Evolutionary conservation across 495 filamentous ascomycete species (phyloP).

Genomic region (Emericellopsis terricola): DNA sequence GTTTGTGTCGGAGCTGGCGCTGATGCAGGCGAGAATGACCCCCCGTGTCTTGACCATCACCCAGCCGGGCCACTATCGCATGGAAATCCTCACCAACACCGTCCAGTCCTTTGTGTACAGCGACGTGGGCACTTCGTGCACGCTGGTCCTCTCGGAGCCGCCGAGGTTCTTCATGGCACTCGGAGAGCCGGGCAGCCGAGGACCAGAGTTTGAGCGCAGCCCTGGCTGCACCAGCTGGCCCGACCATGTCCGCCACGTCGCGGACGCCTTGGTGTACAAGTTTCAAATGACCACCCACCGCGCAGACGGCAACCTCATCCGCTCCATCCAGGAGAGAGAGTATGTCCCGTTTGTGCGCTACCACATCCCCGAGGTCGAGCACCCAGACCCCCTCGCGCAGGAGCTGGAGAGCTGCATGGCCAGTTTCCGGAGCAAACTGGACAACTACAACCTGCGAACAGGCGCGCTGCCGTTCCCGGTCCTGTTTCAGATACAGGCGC

Average conservation of each 20-base stretch:
- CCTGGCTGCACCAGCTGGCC: background rate
- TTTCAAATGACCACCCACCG: background rate
- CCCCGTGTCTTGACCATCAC: background rate
- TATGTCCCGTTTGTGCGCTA: too few relatives aligned
- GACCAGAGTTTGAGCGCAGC: background rate
- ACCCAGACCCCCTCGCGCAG: too few relatives aligned
- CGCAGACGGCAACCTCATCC: too few relatives aligned
- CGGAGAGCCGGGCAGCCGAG: background rate
- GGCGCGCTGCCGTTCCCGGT: slow-evolving; percentile 13
- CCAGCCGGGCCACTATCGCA: background rate
- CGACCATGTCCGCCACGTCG: background rate
- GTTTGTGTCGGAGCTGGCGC: too few relatives aligned
- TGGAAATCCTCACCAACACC: slow-evolving; percentile 1
- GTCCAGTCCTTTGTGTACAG: slow-evolving; percentile 1
- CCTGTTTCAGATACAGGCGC: slow-evolving; percentile 31
- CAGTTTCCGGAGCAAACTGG: background rate
- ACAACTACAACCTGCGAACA: background rate
- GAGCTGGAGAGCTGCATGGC: too few relatives aligned
- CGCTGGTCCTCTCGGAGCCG: slow-evolving; percentile 1
- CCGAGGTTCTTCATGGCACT: background rate
- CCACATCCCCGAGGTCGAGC: too few relatives aligned
- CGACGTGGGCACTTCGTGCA: background rate
- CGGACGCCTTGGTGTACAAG: slow-evolving; percentile 1
- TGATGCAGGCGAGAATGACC: slow-evolving; percentile 1
- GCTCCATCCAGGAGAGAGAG: too few relatives aligned